phyloP scores from a whole-genome alignment of 75 land plant genomes.

The Selaginella tamariscina region DNA sequence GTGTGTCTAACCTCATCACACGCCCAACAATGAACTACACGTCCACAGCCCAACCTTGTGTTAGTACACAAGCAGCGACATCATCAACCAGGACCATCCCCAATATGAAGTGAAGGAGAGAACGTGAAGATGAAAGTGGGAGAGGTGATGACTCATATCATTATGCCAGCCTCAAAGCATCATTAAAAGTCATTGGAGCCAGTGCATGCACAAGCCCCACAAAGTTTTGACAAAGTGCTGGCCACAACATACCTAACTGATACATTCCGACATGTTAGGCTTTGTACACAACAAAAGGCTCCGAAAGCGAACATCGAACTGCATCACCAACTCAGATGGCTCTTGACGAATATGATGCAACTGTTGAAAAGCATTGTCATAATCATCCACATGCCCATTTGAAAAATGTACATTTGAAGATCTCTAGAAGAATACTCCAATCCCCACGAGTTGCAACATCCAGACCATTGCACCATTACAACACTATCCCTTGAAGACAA shows the following conservation, averaged over 20 bases:
- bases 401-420: not conserved
- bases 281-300: no score
- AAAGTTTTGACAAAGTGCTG: no score
- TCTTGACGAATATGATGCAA: not conserved
- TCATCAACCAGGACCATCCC: not conserved
- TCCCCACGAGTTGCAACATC: not conserved
- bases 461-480: not conserved
- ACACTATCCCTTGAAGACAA: not conserved
- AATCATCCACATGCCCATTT: not conserved
- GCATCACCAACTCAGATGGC: not conserved
- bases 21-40: no score
- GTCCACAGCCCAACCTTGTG: not conserved
- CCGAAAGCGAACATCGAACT: not conserved
- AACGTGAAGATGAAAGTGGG: not conserved
- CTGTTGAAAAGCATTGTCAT: not conserved
- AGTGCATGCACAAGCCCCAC: not conserved
- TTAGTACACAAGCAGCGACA: not conserved
- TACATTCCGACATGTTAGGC: not conserved
- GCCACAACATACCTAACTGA: not conserved
- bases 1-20: no score
- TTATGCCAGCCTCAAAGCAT: not conserved
- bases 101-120: not conserved
- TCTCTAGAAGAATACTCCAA: not conserved
- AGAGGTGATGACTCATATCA: not conserved
- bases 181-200: not conserved